Evolutionary conservation across 2,329 filamentous ascomycete species (phyloP).

Genomic region (Trichophyton equinum): DNA sequence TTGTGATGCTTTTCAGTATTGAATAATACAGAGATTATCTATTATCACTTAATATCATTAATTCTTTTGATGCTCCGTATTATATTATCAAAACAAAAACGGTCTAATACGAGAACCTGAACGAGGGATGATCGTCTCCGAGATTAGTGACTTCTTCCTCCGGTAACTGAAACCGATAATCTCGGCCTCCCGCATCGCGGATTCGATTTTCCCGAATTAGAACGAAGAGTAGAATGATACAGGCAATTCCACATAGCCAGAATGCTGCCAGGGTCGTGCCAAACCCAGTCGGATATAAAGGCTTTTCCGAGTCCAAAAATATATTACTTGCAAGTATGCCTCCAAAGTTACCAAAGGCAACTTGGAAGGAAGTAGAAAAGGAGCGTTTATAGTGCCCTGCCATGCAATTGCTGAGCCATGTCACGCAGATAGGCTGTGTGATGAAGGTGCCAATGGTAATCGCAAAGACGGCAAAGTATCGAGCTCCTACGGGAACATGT

Average conservation of each 20-base stretch:
- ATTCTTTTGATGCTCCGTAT: not conserved
- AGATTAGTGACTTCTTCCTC: slow-evolving; percentile 27
- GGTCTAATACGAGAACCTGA: slow-evolving; percentile 25
- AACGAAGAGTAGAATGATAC: slow-evolving; percentile 22
- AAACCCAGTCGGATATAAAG: slow-evolving; percentile 20
- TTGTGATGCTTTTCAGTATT: not conserved
- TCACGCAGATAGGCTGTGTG: slow-evolving; percentile 42
- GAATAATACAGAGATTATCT: too few relatives aligned
- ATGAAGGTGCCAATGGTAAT: slow-evolving; percentile 44
- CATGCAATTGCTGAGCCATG: slow-evolving; percentile 47
- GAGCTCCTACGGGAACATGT: slow-evolving; percentile 35
- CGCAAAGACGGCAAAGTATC: slow-evolving; percentile 45
- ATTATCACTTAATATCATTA: not conserved
- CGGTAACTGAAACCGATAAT: slow-evolving; percentile 24
- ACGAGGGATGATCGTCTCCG: slow-evolving; percentile 30
- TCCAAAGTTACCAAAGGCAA: slow-evolving; percentile 27
- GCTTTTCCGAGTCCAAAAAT: slow-evolving; percentile 21
- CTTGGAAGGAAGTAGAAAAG: slow-evolving; percentile 41
- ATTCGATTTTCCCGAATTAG: slow-evolving; percentile 27
- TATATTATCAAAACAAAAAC: not conserved
- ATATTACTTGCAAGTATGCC: slow-evolving; percentile 27
- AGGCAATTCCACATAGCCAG: slow-evolving; percentile 25
- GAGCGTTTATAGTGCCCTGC: slow-evolving; percentile 47
- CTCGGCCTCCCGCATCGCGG: slow-evolving; percentile 24
- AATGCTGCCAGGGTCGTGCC: slow-evolving; percentile 21